Conservation (phyloP, 2,329 filamentous ascomycete genomes). For the Pseudopithomyces maydicus region DNA sequence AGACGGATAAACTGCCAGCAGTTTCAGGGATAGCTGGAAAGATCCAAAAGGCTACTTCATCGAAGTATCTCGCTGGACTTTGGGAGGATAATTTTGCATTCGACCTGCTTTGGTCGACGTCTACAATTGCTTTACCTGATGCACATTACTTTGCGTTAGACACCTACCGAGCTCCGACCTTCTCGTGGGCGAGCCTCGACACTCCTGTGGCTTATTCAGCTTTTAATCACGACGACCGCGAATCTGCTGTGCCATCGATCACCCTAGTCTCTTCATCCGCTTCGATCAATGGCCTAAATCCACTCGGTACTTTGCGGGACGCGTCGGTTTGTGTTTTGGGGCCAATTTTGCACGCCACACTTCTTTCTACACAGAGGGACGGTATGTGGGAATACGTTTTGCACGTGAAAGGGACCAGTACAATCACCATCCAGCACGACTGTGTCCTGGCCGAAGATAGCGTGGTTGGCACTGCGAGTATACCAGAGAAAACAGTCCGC, state of each 20-base stretch:
- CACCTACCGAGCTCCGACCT: conserved; percentile 36
- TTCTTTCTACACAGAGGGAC: conserved; percentile 20
- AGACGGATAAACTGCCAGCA: conserved; percentile 37
- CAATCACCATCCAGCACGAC: conserved; percentile 33
- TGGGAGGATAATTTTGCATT: conserved; percentile 38
- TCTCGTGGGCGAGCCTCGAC: conserved; percentile 41
- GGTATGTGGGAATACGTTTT: conserved; percentile 29
- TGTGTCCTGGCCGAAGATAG: conserved; percentile 27
- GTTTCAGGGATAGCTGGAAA: conserved; percentile 42
- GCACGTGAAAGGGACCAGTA: conserved; percentile 31
- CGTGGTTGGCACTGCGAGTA: conserved; percentile 3
- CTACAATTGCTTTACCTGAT: conserved; percentile 6
- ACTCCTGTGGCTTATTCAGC: conserved; percentile 27
- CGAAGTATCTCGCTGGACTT: conserved; percentile 39
- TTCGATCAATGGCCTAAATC: conserved; percentile 29
- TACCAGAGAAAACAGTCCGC: conserved; percentile 20
- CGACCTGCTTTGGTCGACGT: conserved; percentile 36
- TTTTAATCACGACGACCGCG: conserved; percentile 26
- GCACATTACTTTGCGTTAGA: conserved; percentile 17
- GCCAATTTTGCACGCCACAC: conserved; percentile 20
- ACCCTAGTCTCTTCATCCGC: conserved; percentile 21
- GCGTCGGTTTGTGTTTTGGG: conserved; percentile 30
- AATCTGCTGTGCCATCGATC: conserved; percentile 20
- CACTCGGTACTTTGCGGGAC: conserved; percentile 30
- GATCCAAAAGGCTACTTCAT: conserved; percentile 33